Evolutionary conservation across 176 grass and related monocot genomes (phyloP).

Genomic region (Tuctoria greenei): DNA sequence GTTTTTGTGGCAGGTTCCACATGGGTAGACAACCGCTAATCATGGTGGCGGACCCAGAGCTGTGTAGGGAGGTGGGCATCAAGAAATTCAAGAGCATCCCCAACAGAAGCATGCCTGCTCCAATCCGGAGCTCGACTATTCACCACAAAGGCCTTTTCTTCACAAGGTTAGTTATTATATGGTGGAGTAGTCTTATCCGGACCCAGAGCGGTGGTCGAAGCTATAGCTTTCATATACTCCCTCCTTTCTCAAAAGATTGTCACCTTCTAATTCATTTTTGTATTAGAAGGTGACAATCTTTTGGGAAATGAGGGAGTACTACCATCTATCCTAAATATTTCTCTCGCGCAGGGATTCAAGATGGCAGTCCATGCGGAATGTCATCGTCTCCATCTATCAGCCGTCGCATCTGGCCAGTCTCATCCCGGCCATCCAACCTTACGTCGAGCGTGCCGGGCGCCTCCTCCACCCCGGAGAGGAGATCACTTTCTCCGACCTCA

Average conservation of each 20-base stretch:
- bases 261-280: no score
- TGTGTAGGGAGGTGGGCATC: conserved; percentile 49
- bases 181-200: no score
- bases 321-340: no score
- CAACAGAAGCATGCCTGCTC: conserved; percentile 26
- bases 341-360: conserved; percentile 40
- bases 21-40: conserved; percentile 42
- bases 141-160: conserved; percentile 59
- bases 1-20: conserved; percentile 31
- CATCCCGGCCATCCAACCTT: conserved; percentile 45
- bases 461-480: conserved; percentile 25
- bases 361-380: conserved; percentile 55
- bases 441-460: background rate
- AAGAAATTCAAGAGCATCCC: conserved; percentile 48
- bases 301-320: no score
- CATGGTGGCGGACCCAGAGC: conserved; percentile 25
- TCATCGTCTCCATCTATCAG: conserved; percentile 59
- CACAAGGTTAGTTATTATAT: no score
- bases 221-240: no score
- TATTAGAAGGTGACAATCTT: no score
- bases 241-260: no score
- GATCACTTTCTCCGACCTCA: conserved; percentile 29
- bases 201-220: no score
- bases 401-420: conserved; percentile 58
- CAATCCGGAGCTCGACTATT: conserved; percentile 17